Evolutionary conservation across 192 early-diverging fungal genomes (phyloP), one percentile per base, ranked within the genome.

Genomic region (Coemansia reversa): DNA sequence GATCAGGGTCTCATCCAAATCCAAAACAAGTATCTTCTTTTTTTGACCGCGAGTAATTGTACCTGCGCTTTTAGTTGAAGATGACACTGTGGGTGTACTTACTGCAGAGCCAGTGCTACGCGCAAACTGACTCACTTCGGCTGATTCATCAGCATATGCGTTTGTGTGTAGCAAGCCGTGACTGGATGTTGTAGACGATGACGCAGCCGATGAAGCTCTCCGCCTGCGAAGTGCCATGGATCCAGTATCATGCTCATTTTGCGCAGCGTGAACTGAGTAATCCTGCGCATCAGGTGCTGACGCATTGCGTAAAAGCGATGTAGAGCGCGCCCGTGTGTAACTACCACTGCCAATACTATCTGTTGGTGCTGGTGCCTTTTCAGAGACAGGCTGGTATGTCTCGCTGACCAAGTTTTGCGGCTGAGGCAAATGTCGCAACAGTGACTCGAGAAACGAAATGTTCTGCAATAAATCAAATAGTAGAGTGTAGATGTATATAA

Each of bases 1-100:
- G 5, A 90, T 87, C 18, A 90, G 76, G 1, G 88, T 89, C 58
- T 90, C 87, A 61, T 89, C 87, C 32, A 89, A 72, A 60, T 89
- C 87, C 62, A 89, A 58, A 7, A 87, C 85, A 55, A 89, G 76
- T 11, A 84, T 89, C 51, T 80, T 80, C 12, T 70, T 74, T 19
- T 71, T 71, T n/a, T 67, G 54, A 9, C 56, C 73, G 42, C 62
- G 66, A 23, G 62, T 23, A 1, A 58, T 32, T 3, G 55, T 24
- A 18, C 65, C 52, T 30, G 18, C 20, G 16, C 29, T 8, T 12
- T 8, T 28, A 18, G 54, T 35, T n/a, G 73, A 65, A 3, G 56
- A 62, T 1, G 67, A 57, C 7, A 55, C 63, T 9, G 62, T 48
- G 11, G 63, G 63, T n/a, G 70, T 58, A 57, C 59, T 62, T n/a